Conservation (phyloP, 495 filamentous ascomycete species). For the Aspergillus homomorphus region DNA sequence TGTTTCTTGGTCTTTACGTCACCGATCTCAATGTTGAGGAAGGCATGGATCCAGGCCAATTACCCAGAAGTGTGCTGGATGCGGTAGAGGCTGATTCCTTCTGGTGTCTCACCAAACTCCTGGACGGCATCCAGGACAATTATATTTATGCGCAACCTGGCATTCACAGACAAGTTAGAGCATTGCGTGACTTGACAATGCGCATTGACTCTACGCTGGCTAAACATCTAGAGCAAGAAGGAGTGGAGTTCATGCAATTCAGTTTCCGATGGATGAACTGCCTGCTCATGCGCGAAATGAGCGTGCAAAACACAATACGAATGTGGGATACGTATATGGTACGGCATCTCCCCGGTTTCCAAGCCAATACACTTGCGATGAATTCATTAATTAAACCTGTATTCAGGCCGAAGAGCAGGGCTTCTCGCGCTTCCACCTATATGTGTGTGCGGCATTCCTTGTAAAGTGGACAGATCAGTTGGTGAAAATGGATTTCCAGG, state of each 20-base stretch:
- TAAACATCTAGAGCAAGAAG: slow-evolving; percentile 82
- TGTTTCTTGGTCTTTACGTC: slow-evolving; percentile 91
- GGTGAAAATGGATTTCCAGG: slow-evolving; percentile 92
- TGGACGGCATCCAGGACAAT: slow-evolving; percentile 98
- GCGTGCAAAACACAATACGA: slow-evolving; percentile 88
- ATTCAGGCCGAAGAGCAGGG: slow-evolving; percentile 91
- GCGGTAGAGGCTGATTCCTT: slow-evolving; percentile 97
- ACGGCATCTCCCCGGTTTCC: slow-evolving; percentile 27
- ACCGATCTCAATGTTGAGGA: slow-evolving; percentile 87
- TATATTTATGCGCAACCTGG: slow-evolving; percentile 97
- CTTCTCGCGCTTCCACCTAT: slow-evolving; percentile 96
- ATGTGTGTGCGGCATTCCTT: slow-evolving; percentile 97
- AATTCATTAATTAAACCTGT: slow-evolving; percentile 20
- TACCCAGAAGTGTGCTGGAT: slow-evolving; percentile 87
- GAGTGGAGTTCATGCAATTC: slow-evolving; percentile 98
- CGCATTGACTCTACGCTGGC: slow-evolving; percentile 83
- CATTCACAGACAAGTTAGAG: slow-evolving; percentile 88
- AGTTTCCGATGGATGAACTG: slow-evolving; percentile 99
- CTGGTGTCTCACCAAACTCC: slow-evolving; percentile 94
- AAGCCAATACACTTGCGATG: neutral
- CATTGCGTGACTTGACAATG: slow-evolving; percentile 81
- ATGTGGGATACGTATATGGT: slow-evolving; percentile 99
- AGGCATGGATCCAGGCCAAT: slow-evolving; percentile 93
- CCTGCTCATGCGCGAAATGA: slow-evolving; percentile 94
- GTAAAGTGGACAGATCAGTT: slow-evolving; percentile 97